A percentile compares a stretch with the other conserved stretches of the same genome.
phyloP scores from a whole-genome alignment of 305 asterid genomes.

The Rubia tinctorum region DNA sequence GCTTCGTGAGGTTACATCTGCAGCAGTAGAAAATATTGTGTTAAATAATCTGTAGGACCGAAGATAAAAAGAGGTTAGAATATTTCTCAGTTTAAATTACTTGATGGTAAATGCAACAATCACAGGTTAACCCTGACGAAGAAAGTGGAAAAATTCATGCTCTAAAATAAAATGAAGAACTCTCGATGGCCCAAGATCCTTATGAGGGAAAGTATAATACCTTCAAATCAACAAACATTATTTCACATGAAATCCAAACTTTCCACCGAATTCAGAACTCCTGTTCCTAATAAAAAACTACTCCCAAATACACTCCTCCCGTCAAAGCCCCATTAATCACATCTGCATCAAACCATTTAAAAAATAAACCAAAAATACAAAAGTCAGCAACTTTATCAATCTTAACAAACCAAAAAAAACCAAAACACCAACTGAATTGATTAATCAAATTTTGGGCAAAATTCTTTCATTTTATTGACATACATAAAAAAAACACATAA shows the following conservation, averaged over 20 bases:
- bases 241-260: neutral
- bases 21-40: slow-evolving; percentile 13
- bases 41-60: neutral
- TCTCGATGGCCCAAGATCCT: slow-evolving; percentile 90
- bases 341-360: too few relatives aligned
- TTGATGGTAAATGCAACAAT: slow-evolving; percentile 95
- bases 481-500: too few relatives aligned
- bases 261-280: too few relatives aligned
- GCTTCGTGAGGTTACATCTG: slow-evolving; percentile 88
- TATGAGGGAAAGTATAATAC: slow-evolving; percentile 86
- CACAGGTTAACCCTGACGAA: slow-evolving; percentile 87
- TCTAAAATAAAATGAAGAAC: slow-evolving; percentile 83
- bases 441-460: too few relatives aligned
- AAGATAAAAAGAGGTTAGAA: slow-evolving; percentile 7
- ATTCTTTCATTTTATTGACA: too few relatives aligned
- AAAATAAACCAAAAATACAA: too few relatives aligned
- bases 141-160: slow-evolving; percentile 90
- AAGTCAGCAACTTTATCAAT: too few relatives aligned
- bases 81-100: slow-evolving; percentile 35
- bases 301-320: too few relatives aligned
- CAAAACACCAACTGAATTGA: too few relatives aligned
- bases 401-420: too few relatives aligned
- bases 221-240: slow-evolving; percentile 29
- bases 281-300: too few relatives aligned
- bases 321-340: too few relatives aligned